Percentiles rank a stretch among this genome's conserved stretches.
Evolutionary conservation across 441 rosid species (phyloP).

Genomic region (Erodium moschatum): DNA sequence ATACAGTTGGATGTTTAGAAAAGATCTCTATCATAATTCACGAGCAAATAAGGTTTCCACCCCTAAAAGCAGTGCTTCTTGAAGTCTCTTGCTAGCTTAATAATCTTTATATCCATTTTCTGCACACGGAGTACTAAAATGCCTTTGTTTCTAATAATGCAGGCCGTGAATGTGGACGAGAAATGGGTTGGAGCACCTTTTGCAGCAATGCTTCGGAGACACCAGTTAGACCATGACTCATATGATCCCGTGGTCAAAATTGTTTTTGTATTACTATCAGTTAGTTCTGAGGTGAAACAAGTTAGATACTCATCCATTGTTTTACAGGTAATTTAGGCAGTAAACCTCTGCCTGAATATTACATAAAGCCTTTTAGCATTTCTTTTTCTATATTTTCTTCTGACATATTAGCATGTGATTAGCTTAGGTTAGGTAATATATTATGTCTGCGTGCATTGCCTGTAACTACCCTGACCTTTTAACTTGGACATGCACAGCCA

Average conservation of each 20-base stretch:
- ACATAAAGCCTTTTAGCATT: slow-evolving; percentile 7
- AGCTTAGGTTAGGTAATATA: slow-evolving; percentile 8
- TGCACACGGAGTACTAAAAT: not conserved
- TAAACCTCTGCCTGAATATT: not conserved
- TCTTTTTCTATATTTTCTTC: slow-evolving; percentile 16
- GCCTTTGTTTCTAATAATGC: slow-evolving; percentile 26
- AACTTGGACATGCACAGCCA: slow-evolving; percentile 45
- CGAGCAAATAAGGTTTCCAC: not conserved
- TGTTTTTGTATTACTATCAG: slow-evolving; percentile 49
- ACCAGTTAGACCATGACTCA: slow-evolving; percentile 44
- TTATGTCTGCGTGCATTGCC: slow-evolving; percentile 11
- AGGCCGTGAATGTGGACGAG: slow-evolving; percentile 66
- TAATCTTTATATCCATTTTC: too few species aligned
- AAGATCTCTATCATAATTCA: slow-evolving; percentile 10
- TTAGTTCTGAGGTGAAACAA: slow-evolving; percentile 61
- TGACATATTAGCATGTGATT: slow-evolving; percentile 8
- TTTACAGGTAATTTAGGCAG: slow-evolving; percentile 56
- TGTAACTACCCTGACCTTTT: slow-evolving; percentile 25
- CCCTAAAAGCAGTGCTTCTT: too few species aligned
- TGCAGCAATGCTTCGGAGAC: slow-evolving; percentile 84
- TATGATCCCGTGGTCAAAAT: slow-evolving; percentile 49
- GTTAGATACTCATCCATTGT: slow-evolving; percentile 65
- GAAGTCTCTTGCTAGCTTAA: too few species aligned
- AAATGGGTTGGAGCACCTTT: slow-evolving; percentile 86
- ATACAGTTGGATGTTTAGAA: slow-evolving; percentile 20